Conservation (phyloP, 371 early-diverging fungal species). For the Apophysomyces variabilis region DNA sequence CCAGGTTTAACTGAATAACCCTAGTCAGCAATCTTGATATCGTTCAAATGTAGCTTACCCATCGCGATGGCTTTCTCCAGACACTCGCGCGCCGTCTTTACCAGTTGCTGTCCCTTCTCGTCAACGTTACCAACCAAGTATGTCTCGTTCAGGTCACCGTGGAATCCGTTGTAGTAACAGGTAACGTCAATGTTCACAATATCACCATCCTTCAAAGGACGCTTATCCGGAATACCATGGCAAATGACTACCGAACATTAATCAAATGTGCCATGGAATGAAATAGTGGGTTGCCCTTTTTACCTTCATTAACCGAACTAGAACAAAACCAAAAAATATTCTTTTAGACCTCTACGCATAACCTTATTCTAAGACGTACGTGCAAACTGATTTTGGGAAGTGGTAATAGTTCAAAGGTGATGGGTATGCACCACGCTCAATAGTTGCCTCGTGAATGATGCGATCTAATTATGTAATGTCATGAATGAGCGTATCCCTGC, state of each 20-base stretch:
- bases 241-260: slow-evolving; percentile 63
- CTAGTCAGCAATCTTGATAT: not conserved
- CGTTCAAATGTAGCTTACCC: slow-evolving; percentile 50
- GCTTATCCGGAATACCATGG: slow-evolving; percentile 92
- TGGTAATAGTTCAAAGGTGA: slow-evolving; percentile 94
- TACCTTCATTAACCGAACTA: slow-evolving; percentile 67
- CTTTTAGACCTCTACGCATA: slow-evolving; percentile 52
- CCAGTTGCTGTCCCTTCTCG: slow-evolving; percentile 68
- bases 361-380: slow-evolving; percentile 53
- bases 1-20: slow-evolving; percentile 82
- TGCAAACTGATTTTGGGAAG: slow-evolving; percentile 93
- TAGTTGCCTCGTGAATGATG: slow-evolving; percentile 85
- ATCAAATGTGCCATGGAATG: not conserved
- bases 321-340: slow-evolving; percentile 11
- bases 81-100: slow-evolving; percentile 82
- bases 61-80: slow-evolving; percentile 87
- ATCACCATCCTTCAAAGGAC: slow-evolving; percentile 89
- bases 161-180: slow-evolving; percentile 87
- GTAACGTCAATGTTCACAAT: slow-evolving; percentile 92
- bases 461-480: slow-evolving; percentile 53
- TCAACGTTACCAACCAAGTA: slow-evolving; percentile 91
- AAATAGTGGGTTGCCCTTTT: not conserved
- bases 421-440: slow-evolving; percentile 89
- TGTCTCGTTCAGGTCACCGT: slow-evolving; percentile 92
- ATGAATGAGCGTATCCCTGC: too few relatives aligned